Evolutionary conservation across 495 filamentous ascomycete species (phyloP).

Genomic region (Talaromyces borbonicus): DNA sequence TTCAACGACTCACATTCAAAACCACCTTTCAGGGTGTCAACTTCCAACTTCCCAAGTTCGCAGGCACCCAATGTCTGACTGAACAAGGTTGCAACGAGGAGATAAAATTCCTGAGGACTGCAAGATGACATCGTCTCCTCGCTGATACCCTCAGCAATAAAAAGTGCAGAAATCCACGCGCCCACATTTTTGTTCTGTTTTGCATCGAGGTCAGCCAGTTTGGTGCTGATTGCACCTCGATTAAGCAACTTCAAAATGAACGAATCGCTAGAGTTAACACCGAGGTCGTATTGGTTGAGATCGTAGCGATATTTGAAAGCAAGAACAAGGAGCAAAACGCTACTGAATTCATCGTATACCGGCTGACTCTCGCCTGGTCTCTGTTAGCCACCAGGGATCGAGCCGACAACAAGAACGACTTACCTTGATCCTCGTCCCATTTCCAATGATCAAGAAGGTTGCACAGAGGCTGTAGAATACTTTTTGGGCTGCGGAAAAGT

Average conservation of each 20-base stretch:
- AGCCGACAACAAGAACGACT: not conserved
- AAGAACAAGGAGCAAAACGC: conserved; percentile 72
- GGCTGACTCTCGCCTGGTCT: conserved; percentile 74
- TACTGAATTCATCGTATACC: conserved; percentile 92
- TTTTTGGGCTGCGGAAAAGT: conserved; percentile 68
- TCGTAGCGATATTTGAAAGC: conserved; percentile 79
- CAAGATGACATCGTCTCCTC: conserved; percentile 90
- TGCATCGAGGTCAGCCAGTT: conserved; percentile 55
- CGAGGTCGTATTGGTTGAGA: conserved; percentile 59
- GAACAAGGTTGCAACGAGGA: conserved; percentile 83
- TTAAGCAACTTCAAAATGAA: conserved; percentile 73
- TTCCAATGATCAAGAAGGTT: conserved; percentile 78
- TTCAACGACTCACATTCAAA: conserved; percentile 63
- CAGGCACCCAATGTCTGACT: conserved; percentile 73
- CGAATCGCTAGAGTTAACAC: conserved; percentile 47
- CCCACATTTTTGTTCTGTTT: conserved; percentile 69
- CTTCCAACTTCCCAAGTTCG: conserved; percentile 55
- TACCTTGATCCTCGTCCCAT: conserved; percentile 82
- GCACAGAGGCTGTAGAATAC: conserved; percentile 75
- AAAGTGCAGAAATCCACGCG: conserved; percentile 81
- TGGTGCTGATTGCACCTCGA: conserved; percentile 48
- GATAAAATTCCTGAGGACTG: conserved; percentile 87
- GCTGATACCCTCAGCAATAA: conserved; percentile 69
- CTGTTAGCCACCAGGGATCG: not conserved
- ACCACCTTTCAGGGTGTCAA: conserved; percentile 77